These are phyloP conservation scores for Coprinopsis marcescibilis DNA, from an alignment of 768 basidiomycete genomes.

Conservation along the genomic window DNA sequence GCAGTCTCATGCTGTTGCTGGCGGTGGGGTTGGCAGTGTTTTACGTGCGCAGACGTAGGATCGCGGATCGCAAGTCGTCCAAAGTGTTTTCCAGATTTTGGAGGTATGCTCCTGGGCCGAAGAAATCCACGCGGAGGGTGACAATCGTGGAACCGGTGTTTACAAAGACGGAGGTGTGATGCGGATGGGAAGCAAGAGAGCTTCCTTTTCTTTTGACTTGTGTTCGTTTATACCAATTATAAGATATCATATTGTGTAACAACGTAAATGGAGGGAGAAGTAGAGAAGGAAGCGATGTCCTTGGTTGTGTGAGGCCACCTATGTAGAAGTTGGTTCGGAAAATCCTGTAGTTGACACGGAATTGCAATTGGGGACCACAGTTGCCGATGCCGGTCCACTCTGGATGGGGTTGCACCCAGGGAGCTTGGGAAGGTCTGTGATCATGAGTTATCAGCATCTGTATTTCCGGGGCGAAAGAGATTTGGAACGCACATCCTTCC, in stretches of 20 bases:
- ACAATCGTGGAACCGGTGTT: no score
- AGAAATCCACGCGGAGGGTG: no score
- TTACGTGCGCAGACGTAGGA: not conserved
- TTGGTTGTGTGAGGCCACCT: no score
- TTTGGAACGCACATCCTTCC: slow-evolving; percentile 6
- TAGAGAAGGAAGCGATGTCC: no score
- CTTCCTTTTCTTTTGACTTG: no score
- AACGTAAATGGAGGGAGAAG: no score
- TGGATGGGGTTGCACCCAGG: slow-evolving; percentile 10
- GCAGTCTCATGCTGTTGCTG: not conserved
- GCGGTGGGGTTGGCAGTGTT: not conserved
- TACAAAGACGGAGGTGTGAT: no score
- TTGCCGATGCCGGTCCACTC: slow-evolving; percentile 4
- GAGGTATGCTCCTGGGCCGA: not conserved
- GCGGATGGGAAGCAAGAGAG: no score
- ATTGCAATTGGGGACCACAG: not conserved
- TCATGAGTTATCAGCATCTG: not conserved
- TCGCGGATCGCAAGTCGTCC: not conserved
- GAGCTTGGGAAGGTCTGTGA: slow-evolving; percentile 1
- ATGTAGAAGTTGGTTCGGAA: not conserved
- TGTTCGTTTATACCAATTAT: no score
- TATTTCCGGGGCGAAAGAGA: not conserved
- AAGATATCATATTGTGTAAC: no score
- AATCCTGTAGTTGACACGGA: slow-evolving; percentile 4
- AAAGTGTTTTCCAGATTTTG: not conserved